These are phyloP conservation scores for Castanea crenata DNA, from an alignment of 306 rosid species.

Conservation along the genomic window DNA sequence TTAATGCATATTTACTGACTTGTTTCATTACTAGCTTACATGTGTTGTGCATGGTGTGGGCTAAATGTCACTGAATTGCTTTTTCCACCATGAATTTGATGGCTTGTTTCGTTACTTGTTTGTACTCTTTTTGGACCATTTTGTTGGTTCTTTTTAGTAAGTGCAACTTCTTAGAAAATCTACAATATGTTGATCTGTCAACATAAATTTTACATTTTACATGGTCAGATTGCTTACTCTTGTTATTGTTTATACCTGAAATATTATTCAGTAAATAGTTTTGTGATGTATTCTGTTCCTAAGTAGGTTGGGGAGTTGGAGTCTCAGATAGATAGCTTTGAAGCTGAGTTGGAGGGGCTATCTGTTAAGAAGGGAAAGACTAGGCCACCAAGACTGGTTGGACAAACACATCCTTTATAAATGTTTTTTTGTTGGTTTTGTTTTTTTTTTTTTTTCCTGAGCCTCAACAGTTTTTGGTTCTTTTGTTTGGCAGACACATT, in stretches of 20 bases:
- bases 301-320: conserved; percentile 89
- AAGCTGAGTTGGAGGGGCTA: conserved; percentile 96
- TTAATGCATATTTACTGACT: not conserved
- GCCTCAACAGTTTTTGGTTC: conserved; percentile 4
- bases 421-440: not conserved
- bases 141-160: not conserved
- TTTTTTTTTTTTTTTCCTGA: not conserved
- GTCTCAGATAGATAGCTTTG: conserved; percentile 90
- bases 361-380: conserved; percentile 86
- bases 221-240: conserved; percentile 8
- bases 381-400: conserved; percentile 93
- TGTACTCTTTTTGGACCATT: not conserved
- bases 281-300: conserved; percentile 21
- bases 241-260: conserved; percentile 1
- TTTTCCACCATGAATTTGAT: not conserved
- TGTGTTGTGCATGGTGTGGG: not conserved
- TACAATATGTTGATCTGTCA: not conserved
- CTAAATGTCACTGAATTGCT: too few species aligned
- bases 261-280: conserved; percentile 8
- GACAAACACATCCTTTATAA: conserved; percentile 20
- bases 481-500: conserved; percentile 58
- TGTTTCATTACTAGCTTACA: not conserved
- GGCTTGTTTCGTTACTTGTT: not conserved
- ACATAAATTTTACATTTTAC: not conserved
- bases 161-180: not conserved